These are phyloP conservation scores for Anaeramoeba flamelloides DNA, from an alignment of 78 protist species.

Conservation along the genomic window DNA sequence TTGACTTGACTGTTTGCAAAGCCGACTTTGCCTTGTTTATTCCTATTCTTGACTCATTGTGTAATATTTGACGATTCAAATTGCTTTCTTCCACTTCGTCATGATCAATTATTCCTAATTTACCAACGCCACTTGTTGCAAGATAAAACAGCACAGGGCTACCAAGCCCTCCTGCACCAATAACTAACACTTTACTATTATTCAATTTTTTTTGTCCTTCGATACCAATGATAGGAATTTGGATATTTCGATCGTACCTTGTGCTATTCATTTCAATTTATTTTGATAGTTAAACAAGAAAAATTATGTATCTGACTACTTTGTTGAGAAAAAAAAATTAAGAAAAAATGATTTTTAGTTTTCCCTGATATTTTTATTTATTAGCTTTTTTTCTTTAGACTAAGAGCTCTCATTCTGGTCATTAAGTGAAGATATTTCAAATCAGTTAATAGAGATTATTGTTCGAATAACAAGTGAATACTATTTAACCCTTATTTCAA, in stretches of 20 bases:
- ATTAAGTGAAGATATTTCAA: no score
- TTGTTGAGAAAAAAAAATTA: no score
- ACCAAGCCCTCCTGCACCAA: conserved; percentile 8
- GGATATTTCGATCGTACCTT: background rate
- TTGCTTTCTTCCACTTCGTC: background rate
- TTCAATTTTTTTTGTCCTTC: background rate
- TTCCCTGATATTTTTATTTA: no score
- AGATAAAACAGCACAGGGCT: background rate
- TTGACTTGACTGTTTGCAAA: background rate
- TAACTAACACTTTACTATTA: background rate
- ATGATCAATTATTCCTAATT: background rate
- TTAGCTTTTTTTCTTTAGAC: no score
- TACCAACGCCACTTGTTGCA: conserved; percentile 1
- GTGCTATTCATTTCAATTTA: no score
- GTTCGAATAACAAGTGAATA: no score
- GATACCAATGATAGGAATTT: background rate
- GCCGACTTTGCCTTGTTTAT: background rate
- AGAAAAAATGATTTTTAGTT: no score
- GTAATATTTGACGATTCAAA: background rate
- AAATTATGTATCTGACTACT: no score
- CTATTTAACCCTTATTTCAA: no score
- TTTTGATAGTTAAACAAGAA: no score
- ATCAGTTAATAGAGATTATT: no score
- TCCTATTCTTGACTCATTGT: background rate
- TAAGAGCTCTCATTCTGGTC: no score